Evolutionary conservation across 2,329 filamentous ascomycete species (phyloP), one percentile per base, ranked within the genome.

Genomic region (Purpureocillium lavendulum): DNA sequence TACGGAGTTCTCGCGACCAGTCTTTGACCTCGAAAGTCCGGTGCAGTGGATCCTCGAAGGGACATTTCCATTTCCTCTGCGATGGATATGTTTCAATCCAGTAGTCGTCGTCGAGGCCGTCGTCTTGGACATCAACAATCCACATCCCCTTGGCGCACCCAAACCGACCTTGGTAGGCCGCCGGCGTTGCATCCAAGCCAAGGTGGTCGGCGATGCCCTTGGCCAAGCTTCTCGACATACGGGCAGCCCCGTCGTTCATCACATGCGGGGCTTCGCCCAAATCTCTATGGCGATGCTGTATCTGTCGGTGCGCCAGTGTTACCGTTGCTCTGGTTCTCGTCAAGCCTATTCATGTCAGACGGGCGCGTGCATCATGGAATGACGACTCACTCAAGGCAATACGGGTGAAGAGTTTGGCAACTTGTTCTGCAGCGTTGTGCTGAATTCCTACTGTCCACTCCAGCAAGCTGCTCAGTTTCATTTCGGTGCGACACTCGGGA

Each of bases 91-190:
- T 75, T 40, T 80, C 70, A 32, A 88, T 84, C 82, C 80, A 85
- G 13, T 77, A 59, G 0, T 64, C 53, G 2, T 69, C 60, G 1
- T 60, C 60, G 0, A 57, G 57, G 0, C 46, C 48, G 1, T 59
- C 52, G 18, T 73, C 68, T 1, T 63, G 51, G 0, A 67, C 63
- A 46, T 82, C 78, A 5, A 82, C 58, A 35, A 82, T 69, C 84
- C 84, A 89, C 47, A 89, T 67, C 0, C 85, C 86, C 55, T 90
- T 90, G 1, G 82, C 82, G 14, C 81, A 76, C 9, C 77, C 82
- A 29, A 89, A 73, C 1, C 86, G 73, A 2, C 67, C 84, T 56
- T 90, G 85, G 34, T 82, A 79, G 0, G 71, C 80, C 28, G 75
- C 74, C 0, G 83, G 82, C 0, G 75, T 54, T n/a, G 73, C 66